Conservation (phyloP, 352 stramenopile genomes). For the Phytophthora uliginosa region DNA sequence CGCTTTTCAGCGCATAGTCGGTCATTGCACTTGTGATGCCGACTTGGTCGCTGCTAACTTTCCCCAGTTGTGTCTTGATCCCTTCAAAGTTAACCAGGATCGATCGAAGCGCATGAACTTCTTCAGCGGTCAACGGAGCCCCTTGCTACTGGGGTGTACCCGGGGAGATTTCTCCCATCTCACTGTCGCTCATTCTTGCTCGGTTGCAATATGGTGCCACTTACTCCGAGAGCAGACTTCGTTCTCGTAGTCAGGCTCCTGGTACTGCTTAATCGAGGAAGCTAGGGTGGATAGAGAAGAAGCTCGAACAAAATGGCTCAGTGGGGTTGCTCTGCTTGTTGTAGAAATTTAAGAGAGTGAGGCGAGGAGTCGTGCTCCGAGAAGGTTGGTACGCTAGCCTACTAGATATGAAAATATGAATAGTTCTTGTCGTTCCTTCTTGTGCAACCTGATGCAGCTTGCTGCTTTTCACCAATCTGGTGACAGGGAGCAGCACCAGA, state of each 20-base stretch:
- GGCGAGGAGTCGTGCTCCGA: too few relatives aligned
- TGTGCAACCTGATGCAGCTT: too few relatives aligned
- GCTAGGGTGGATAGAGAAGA: not conserved
- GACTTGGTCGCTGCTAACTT: slow-evolving; percentile 13
- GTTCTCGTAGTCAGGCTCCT: not conserved
- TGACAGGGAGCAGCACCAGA: slow-evolving; percentile 28
- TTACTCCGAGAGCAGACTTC: not conserved
- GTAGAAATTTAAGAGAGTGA: too few relatives aligned
- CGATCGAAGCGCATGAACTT: slow-evolving; percentile 1
- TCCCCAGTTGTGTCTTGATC: slow-evolving; percentile 12
- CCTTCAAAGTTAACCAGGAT: slow-evolving; percentile 9
- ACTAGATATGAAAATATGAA: too few relatives aligned
- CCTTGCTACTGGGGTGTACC: slow-evolving; percentile 5
- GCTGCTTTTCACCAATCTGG: not conserved
- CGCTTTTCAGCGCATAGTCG: slow-evolving; percentile 18
- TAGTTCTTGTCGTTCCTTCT: too few relatives aligned
- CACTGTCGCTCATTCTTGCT: slow-evolving; percentile 22
- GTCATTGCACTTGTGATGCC: slow-evolving; percentile 10
- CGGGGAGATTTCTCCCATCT: slow-evolving; percentile 5
- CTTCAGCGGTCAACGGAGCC: slow-evolving; percentile 10
- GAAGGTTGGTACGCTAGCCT: too few relatives aligned
- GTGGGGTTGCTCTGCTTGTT: too few relatives aligned
- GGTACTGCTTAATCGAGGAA: not conserved
- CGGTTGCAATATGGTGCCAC: slow-evolving; percentile 1
- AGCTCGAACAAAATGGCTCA: too few relatives aligned